Conservation (phyloP, 768 basidiomycete genomes). For the Xanthoconium stramineum region DNA sequence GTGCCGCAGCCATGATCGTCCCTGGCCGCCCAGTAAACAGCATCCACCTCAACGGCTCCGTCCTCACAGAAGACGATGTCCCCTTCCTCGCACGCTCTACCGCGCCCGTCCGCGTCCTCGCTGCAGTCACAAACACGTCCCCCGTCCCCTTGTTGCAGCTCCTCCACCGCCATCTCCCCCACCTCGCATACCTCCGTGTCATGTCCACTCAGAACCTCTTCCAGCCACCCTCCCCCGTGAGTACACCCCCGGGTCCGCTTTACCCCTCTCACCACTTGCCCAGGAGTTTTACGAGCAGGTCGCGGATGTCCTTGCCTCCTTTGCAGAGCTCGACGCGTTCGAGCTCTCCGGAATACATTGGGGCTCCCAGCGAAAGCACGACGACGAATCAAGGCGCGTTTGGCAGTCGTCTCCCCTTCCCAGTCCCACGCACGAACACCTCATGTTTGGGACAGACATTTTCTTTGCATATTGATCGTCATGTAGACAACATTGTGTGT, state of each 20-base stretch:
- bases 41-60: constrained; percentile 60
- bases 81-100: constrained; percentile 48
- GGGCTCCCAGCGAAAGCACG: constrained; percentile 51
- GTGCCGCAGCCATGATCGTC: constrained; percentile 52
- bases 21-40: constrained; percentile 65
- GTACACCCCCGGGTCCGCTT: not conserved
- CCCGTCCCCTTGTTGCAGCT: constrained; percentile 56
- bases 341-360: constrained; percentile 78
- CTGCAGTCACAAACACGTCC: constrained; percentile 54
- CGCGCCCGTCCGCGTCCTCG: constrained; percentile 51
- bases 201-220: constrained; percentile 53
- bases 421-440: constrained; percentile 24
- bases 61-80: constrained; percentile 56
- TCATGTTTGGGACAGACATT: constrained; percentile 29
- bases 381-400: constrained; percentile 40
- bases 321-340: constrained; percentile 61
- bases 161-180: constrained; percentile 54
- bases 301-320: constrained; percentile 51
- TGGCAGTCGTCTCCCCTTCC: constrained; percentile 55
- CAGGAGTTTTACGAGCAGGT: constrained; percentile 66
- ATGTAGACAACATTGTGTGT: constrained; percentile 14
- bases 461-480: constrained; percentile 28
- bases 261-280: constrained; percentile 3
- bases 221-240: constrained; percentile 49
- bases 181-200: constrained; percentile 64